Base-by-base conservation (phyloP, 129 eudicot genomes). In the Helianthus tuberosus region DNA sequence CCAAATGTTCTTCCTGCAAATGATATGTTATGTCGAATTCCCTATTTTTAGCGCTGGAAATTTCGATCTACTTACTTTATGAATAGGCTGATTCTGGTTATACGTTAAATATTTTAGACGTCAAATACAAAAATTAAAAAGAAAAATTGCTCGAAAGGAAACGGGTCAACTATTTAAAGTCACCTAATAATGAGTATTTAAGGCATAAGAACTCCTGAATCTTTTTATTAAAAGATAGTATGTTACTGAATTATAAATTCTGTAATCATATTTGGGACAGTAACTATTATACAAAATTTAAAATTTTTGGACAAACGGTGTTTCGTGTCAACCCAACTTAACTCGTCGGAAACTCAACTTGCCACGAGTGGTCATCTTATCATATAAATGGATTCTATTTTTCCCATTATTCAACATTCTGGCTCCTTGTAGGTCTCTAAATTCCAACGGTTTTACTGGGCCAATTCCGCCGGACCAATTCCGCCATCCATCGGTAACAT, bases 401-500 rank as follows among this genome's bases (percentile, higher is more conserved):
- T 51, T 29, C 16, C 6, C 43, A 64, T 41, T 16, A 27, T 41
- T 61, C 15, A 9, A 53, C 67, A 9, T 27, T 44, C 63, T 74
- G 8, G 53, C 60, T 41, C 7, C 54, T 61, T 81, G 77, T 86
- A 93, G 98, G 86, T 90, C 96, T 35, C 75, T 93, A 68, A 93
- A 90, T 72, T 77, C 83, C 3, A 93, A 93, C 71, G 66, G 84
- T 75, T 91, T 95, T 69, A 75, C 65, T 8, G 97, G n/a, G n/a
- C n/a, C n/a, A n/a, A n/a, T n/a, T n/a, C n/a, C n/a, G n/a, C n/a
- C n/a, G n/a, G 99, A 44, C 8, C 52, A 25, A 89, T 95, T 67
- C 99, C 99, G 38, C 81, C 89, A 71, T 79, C 96, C 25, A 84
- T 94, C 71, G 98, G 98, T 62, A 85, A 82, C 11, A 69, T 94